Evolutionary conservation across 805 yeast genomes (phyloP).

Genomic region (Starmerella cellae): DNA sequence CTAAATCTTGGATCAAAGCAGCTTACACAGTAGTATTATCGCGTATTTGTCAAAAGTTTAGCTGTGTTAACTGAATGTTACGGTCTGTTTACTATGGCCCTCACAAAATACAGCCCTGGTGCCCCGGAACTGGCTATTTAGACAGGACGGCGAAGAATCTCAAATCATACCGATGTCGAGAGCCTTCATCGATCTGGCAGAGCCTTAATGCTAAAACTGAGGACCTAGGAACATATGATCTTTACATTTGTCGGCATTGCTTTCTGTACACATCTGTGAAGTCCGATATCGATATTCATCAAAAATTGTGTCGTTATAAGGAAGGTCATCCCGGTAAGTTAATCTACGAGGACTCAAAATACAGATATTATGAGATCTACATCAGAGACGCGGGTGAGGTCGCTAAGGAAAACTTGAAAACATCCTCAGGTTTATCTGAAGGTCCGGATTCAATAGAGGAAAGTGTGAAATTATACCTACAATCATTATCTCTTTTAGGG

Average conservation of each 20-base stretch:
- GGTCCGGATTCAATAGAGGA: slow-evolving; percentile 19
- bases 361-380: slow-evolving; percentile 50
- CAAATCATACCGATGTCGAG: slow-evolving; percentile 20
- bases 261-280: slow-evolving; percentile 57
- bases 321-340: slow-evolving; percentile 46
- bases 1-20: no score
- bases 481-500: slow-evolving; percentile 70
- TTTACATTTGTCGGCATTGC: slow-evolving; percentile 69
- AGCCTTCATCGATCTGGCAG: slow-evolving; percentile 20
- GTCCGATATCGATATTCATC: slow-evolving; percentile 39
- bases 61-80: no score
- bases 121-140: slow-evolving; percentile 72
- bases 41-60: no score
- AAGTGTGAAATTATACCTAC: slow-evolving; percentile 45
- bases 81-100: slow-evolving; percentile 53
- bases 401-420: neutral
- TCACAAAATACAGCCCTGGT: slow-evolving; percentile 68
- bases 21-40: no score
- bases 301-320: slow-evolving; percentile 19
- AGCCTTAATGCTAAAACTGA: slow-evolving; percentile 29
- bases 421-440: neutral
- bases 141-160: slow-evolving; percentile 26
- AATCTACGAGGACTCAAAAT: slow-evolving; percentile 47
- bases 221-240: slow-evolving; percentile 28
- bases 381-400: slow-evolving; percentile 33